Evolutionary conservation across 768 basidiomycete genomes (phyloP), one percentile per base, ranked within the genome.

Genomic region (Pleurotus ostreatus): DNA sequence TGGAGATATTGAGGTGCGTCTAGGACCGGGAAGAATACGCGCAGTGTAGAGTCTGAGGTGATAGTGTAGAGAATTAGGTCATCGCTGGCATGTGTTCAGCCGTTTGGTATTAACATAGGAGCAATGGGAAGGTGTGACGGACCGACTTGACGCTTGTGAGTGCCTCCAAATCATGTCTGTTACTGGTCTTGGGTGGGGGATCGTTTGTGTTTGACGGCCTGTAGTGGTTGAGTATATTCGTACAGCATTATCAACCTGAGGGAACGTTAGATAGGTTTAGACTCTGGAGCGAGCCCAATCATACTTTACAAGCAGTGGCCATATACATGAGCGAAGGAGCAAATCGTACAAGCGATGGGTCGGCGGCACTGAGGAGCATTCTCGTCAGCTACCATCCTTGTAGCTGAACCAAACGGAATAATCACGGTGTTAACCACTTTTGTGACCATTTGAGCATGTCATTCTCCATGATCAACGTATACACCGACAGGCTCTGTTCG

Each of bases 11-110:
- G 83, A 11, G 93, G 92, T 13, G 86, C 83, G 67, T 97, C 94
- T 45, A 97, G 72, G 11, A 97, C 91, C 4, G 94, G 92, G 34
- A 90, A 73, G 68, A 92, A 95, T 63, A 97, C 84, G 20, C 94
- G 85, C 37, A 96, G 68, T 4, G 87, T 88, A 0, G 89, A 82
- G 63, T 94, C 90, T 22, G 84, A 81, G 12, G 94, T 92, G 58
- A 91, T 80, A 37, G 92, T 94, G 66, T 90, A 94, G 2, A 96
- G 75, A 55, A 88, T 83, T 2, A 87, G 74, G 65, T 92, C 89
- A 63, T 88, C 85, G 41, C 90, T 91, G 60, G 3, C 37, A 56
- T 22, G 13, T 37, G 16, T 18, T 47, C 9, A 44, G 40, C 55
- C 6, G 23, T 23, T 46, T 25, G 23, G 34, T 55, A 49, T 26